phyloP scores from a whole-genome alignment of 1,284 basidiomycete genomes.

The Heterobasidion annosum region DNA sequence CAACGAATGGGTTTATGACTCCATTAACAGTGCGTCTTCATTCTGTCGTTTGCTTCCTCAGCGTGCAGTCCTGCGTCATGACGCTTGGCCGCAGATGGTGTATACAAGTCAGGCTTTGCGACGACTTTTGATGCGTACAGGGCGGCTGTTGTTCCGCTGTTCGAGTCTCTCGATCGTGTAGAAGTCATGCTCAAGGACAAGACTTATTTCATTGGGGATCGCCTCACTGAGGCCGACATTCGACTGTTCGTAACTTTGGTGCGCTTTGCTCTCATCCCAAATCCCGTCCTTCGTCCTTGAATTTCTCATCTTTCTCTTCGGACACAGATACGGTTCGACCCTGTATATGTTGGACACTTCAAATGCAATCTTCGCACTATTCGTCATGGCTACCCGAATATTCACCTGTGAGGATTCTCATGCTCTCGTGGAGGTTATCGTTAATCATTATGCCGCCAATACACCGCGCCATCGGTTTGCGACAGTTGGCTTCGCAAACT shows the following conservation, averaged over 20 bases:
- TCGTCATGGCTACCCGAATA: constrained; percentile 71
- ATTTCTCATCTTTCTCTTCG: not conserved
- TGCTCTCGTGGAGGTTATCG: not conserved
- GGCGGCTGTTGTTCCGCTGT: constrained; percentile 62
- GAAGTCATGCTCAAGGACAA: constrained; percentile 75
- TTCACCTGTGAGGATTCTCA: constrained; percentile 47
- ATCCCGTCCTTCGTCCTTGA: not conserved
- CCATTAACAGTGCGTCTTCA: constrained; percentile 62
- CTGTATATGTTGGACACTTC: constrained; percentile 88
- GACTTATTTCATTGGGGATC: constrained; percentile 76
- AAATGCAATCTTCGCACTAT: constrained; percentile 87
- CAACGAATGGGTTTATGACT: constrained; percentile 83
- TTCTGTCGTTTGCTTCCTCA: not conserved
- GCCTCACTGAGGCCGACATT: constrained; percentile 87
- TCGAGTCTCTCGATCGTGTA: constrained; percentile 72
- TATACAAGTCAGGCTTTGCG: constrained; percentile 91
- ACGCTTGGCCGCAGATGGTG: constrained; percentile 45
- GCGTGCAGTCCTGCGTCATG: not conserved
- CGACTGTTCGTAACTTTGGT: constrained; percentile 89
- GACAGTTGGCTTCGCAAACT: constrained; percentile 76
- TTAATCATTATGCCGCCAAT: not conserved
- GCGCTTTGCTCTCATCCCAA: constrained; percentile 16
- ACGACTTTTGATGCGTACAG: constrained; percentile 78
- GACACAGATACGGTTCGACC: constrained; percentile 55
- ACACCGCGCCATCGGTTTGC: not conserved